Percentiles rank a stretch among this genome's conserved stretches.
Evolutionary conservation across 1,284 basidiomycete species (phyloP).

Genomic region (Sanguinoderma infundibulare): DNA sequence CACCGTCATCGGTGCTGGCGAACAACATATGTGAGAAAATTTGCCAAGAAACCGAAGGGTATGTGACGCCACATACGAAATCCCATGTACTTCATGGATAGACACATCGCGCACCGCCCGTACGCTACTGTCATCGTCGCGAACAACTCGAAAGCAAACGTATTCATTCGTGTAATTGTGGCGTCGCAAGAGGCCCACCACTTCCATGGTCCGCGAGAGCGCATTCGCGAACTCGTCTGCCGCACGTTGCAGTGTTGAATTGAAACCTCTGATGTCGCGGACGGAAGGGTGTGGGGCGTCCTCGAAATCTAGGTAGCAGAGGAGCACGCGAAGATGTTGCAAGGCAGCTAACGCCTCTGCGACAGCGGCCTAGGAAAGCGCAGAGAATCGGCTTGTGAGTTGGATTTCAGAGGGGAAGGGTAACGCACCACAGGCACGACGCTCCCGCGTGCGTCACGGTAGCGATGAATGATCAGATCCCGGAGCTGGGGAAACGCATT

Average conservation of each 20-base stretch:
- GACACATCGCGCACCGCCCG: background rate
- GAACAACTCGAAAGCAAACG: background rate
- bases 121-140: background rate
- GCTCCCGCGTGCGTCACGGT: background rate
- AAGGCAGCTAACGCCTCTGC: background rate
- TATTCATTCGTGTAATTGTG: background rate
- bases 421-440: background rate
- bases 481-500: background rate
- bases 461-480: background rate
- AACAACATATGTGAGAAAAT: background rate
- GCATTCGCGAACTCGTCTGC: background rate
- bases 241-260: background rate
- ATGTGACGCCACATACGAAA: background rate
- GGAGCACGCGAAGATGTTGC: background rate
- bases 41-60: background rate
- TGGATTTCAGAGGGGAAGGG: background rate
- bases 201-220: background rate
- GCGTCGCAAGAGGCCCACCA: background rate
- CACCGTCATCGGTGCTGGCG: background rate
- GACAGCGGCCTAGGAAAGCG: background rate
- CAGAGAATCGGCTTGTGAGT: background rate
- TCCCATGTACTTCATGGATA: background rate
- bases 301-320: background rate
- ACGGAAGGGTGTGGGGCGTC: background rate
- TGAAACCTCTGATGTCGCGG: background rate